These are phyloP conservation scores for Colletotrichum sp. DNA, from an alignment of 2,329 filamentous ascomycete genomes.

Conservation along the genomic window DNA sequence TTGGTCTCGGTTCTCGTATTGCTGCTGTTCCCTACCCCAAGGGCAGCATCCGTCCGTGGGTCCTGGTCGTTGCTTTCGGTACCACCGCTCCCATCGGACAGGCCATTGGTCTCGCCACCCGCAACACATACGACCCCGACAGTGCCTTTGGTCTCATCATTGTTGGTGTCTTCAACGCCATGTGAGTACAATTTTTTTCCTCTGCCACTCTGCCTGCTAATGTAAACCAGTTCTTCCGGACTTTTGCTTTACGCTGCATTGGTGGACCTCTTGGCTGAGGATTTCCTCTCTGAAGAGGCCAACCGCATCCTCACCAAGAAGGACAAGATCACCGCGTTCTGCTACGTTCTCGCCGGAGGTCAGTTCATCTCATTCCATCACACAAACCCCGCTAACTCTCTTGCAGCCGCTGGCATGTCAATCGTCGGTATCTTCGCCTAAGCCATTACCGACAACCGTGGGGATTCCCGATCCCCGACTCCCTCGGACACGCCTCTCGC, in stretches of 20 bases:
- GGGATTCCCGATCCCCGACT: neutral
- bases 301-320: slow-evolving; percentile 53
- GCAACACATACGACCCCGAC: slow-evolving; percentile 65
- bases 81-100: slow-evolving; percentile 83
- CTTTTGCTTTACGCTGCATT: slow-evolving; percentile 66
- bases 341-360: slow-evolving; percentile 57
- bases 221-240: slow-evolving; percentile 55
- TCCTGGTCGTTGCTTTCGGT: slow-evolving; percentile 68
- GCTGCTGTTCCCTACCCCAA: slow-evolving; percentile 67
- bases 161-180: slow-evolving; percentile 69
- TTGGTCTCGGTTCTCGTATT: slow-evolving; percentile 74
- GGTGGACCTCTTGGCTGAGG: slow-evolving; percentile 68
- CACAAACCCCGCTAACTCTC: neutral
- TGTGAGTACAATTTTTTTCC: slow-evolving; percentile 42
- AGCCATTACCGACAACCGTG: neutral
- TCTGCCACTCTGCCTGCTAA: neutral
- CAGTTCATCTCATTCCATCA: slow-evolving; percentile 21
- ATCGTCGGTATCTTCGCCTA: slow-evolving; percentile 52
- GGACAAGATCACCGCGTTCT: slow-evolving; percentile 59
- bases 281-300: slow-evolving; percentile 67
- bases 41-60: slow-evolving; percentile 62
- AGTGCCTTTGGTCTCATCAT: slow-evolving; percentile 69
- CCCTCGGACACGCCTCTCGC: neutral
- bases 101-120: slow-evolving; percentile 65
- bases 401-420: slow-evolving; percentile 48